Evolutionary conservation across 2,329 filamentous ascomycete genomes (phyloP).

Genomic region (Fonsecaea nubica): DNA sequence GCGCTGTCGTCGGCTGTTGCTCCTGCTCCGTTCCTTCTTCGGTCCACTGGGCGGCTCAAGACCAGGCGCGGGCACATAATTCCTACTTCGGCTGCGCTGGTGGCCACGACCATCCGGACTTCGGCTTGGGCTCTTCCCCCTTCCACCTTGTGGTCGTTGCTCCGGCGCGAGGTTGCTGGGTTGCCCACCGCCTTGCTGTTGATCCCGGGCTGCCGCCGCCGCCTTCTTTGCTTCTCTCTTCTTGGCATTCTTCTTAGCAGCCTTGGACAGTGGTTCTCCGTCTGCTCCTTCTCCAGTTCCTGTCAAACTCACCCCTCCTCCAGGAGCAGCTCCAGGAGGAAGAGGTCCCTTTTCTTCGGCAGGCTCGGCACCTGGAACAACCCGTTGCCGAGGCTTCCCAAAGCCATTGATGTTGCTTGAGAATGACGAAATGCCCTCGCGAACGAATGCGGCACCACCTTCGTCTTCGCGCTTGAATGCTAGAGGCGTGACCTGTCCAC

Average conservation of each 20-base stretch:
- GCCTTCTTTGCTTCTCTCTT: conserved; percentile 93
- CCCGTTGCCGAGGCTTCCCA: conserved; percentile 72
- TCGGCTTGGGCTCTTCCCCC: conserved; percentile 41
- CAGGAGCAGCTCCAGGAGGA: conserved; percentile 72
- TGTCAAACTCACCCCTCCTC: conserved; percentile 69
- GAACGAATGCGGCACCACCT: conserved; percentile 85
- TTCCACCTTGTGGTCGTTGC: conserved; percentile 31
- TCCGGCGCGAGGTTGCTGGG: conserved; percentile 32
- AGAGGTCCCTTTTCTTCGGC: conserved; percentile 61
- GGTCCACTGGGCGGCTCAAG: conserved; percentile 36
- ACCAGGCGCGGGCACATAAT: conserved; percentile 35
- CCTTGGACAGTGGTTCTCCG: conserved; percentile 76
- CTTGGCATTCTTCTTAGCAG: conserved; percentile 96
- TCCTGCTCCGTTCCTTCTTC: conserved; percentile 40
- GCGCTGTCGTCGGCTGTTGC: conserved; percentile 41
- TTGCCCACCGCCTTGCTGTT: conserved; percentile 16
- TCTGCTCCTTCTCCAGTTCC: conserved; percentile 67
- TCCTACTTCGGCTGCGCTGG: conserved; percentile 61
- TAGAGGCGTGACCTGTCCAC: conserved; percentile 84
- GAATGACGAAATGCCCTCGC: conserved; percentile 76
- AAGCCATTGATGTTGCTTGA: conserved; percentile 76
- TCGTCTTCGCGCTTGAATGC: conserved; percentile 98
- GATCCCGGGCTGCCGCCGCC: conserved; percentile 74
- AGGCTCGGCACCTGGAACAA: conserved; percentile 85
- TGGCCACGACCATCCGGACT: conserved; percentile 59